Percentiles rank a stretch among this genome's conserved stretches.
Conservation (phyloP, 1,284 basidiomycete genomes). For the Ganoderma sinense region DNA sequence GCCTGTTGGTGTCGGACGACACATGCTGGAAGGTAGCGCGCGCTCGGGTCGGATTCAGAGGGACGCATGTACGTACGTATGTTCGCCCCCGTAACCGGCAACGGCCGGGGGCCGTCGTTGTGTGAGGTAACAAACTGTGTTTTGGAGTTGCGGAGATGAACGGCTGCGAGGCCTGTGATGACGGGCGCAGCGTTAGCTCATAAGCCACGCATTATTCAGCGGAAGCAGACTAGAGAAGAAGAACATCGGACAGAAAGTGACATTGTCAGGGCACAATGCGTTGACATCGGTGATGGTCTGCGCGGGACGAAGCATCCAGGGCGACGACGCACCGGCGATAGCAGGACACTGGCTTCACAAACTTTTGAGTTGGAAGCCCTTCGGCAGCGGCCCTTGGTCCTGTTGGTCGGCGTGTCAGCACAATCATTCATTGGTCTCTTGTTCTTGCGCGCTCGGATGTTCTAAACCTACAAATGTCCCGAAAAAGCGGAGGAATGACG, state of each 20-base stretch:
- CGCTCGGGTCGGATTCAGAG: background rate
- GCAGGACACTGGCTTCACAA: background rate
- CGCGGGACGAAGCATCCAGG: background rate
- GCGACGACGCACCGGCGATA: background rate
- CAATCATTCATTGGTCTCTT: constrained; percentile 1
- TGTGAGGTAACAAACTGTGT: background rate
- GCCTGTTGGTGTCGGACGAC: background rate
- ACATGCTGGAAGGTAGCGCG: background rate
- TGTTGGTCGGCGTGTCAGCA: background rate
- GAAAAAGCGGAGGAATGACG: background rate
- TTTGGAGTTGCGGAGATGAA: background rate
- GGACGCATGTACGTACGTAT: background rate
- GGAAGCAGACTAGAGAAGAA: background rate
- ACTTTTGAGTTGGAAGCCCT: background rate
- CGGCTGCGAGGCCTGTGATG: background rate
- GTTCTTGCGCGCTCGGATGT: background rate
- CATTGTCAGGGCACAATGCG: background rate
- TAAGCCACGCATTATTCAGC: background rate
- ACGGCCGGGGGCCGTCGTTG: background rate
- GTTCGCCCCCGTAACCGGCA: constrained; percentile 2
- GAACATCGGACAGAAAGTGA: background rate
- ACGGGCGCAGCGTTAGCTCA: background rate
- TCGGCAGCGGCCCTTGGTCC: background rate
- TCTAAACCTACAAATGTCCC: background rate
- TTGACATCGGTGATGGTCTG: background rate